Evolutionary conservation across 2,329 filamentous ascomycete species (phyloP).

Genomic region (Drechslerella dactyloides): DNA sequence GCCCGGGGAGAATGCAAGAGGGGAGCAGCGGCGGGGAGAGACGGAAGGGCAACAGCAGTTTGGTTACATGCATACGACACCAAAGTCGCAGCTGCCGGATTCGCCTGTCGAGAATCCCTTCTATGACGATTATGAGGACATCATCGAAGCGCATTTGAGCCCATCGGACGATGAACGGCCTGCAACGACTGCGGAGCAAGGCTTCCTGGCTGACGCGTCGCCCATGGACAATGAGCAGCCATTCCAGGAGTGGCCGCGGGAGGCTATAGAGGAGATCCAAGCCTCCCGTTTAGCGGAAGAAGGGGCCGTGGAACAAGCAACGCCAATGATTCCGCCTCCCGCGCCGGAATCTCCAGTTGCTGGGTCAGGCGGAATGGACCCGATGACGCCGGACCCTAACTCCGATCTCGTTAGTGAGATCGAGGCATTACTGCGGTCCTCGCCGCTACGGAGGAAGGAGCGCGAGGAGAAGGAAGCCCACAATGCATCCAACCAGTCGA

Average conservation of each 20-base stretch:
- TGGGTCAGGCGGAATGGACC: conserved; percentile 16
- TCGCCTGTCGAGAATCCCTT: conserved; percentile 46
- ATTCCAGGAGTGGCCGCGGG: conserved; percentile 27
- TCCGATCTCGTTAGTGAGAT: conserved; percentile 47
- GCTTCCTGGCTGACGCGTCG: conserved; percentile 17
- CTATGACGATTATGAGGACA: conserved; percentile 46
- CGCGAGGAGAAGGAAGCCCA: conserved; percentile 8
- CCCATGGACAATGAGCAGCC: conserved; percentile 17
- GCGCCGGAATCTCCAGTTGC: conserved; percentile 28
- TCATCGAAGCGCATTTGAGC: conserved; percentile 39
- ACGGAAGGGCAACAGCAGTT: not conserved
- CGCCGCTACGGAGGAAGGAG: conserved; percentile 27
- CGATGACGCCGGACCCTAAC: conserved; percentile 41
- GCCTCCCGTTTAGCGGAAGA: conserved; percentile 4
- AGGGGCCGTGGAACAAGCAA: not conserved
- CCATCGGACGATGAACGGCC: conserved; percentile 9
- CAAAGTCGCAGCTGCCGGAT: conserved; percentile 19
- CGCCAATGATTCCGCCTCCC: conserved; percentile 18
- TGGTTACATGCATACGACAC: conserved; percentile 8
- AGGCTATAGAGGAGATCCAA: conserved; percentile 3
- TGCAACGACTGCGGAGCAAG: not conserved
- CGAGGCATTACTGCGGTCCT: conserved; percentile 38
- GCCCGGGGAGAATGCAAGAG: conserved; percentile 12
- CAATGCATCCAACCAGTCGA: conserved; percentile 6
- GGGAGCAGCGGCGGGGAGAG: not conserved